Evolutionary conservation across 2,329 filamentous ascomycete species (phyloP).

Genomic region (Byssoonygena ceratinophila): DNA sequence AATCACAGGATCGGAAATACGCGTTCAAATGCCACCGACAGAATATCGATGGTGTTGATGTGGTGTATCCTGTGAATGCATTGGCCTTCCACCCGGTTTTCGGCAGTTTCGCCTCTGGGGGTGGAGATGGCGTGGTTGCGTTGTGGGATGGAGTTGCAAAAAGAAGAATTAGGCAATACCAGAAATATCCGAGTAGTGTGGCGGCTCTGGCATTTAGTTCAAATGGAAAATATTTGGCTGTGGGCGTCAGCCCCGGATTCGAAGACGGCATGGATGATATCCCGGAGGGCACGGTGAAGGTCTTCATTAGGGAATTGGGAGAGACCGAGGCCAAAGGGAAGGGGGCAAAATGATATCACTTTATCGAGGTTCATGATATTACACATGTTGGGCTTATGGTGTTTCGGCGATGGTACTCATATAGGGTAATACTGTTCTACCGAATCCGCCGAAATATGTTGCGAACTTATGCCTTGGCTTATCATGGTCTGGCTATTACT

Average conservation of each 20-base stretch:
- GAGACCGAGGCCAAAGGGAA: constrained; percentile 86
- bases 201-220: constrained; percentile 65
- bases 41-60: constrained; percentile 55
- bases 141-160: constrained; percentile 89
- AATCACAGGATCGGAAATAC: constrained; percentile 87
- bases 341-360: constrained; percentile 58
- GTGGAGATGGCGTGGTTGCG: constrained; percentile 83
- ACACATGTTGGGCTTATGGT: not conserved
- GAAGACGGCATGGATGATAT: constrained; percentile 74
- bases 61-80: constrained; percentile 86
- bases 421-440: too few relatives aligned
- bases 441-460: too few relatives aligned
- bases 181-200: constrained; percentile 68
- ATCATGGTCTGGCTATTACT: too few relatives aligned
- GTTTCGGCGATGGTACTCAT: not conserved
- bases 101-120: constrained; percentile 80
- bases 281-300: constrained; percentile 59
- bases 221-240: constrained; percentile 66
- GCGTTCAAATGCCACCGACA: constrained; percentile 98
- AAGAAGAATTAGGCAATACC: constrained; percentile 79
- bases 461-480: too few relatives aligned
- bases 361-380: too few relatives aligned
- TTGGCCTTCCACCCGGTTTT: constrained; percentile 73
- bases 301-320: constrained; percentile 72
- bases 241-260: constrained; percentile 76